Percentiles rank a stretch among this genome's conserved stretches.
Conservation (phyloP, 2,329 filamentous ascomycete species). For the Grosmannia serpens region DNA sequence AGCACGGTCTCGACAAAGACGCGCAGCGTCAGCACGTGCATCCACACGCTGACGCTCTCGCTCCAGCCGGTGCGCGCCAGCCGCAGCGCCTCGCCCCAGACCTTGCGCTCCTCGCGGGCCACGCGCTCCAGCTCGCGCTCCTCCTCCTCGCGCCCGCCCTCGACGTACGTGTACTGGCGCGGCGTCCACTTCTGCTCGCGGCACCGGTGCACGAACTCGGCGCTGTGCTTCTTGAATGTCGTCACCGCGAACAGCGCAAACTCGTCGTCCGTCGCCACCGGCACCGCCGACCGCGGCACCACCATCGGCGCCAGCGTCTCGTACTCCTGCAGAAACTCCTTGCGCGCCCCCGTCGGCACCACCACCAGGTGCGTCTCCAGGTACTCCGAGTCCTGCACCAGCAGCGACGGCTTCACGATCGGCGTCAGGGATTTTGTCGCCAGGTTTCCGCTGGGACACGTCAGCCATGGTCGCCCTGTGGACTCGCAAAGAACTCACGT, state of each 20-base stretch:
- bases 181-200: slow-evolving; percentile 92
- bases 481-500: slow-evolving; percentile 39
- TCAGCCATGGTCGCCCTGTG: neutral
- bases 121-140: slow-evolving; percentile 74
- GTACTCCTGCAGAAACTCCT: slow-evolving; percentile 83
- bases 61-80: slow-evolving; percentile 88
- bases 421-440: slow-evolving; percentile 88
- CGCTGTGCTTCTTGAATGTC: slow-evolving; percentile 81
- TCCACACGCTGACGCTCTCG: slow-evolving; percentile 91
- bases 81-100: slow-evolving; percentile 84
- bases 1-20: slow-evolving; percentile 98
- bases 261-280: slow-evolving; percentile 79
- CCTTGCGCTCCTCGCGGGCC: slow-evolving; percentile 73
- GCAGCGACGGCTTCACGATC: slow-evolving; percentile 67
- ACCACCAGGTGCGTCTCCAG: slow-evolving; percentile 91
- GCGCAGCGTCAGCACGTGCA: slow-evolving; percentile 79
- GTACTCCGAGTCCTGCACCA: slow-evolving; percentile 88
- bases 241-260: slow-evolving; percentile 82
- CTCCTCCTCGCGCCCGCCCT: slow-evolving; percentile 84
- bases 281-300: slow-evolving; percentile 72
- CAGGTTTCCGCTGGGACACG: slow-evolving; percentile 62
- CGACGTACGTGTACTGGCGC: slow-evolving; percentile 84
- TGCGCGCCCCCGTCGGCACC: slow-evolving; percentile 66
- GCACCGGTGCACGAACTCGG: slow-evolving; percentile 84
- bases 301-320: slow-evolving; percentile 86